Conservation (phyloP, 495 filamentous ascomycete genomes). For the Aspergillus leporis region DNA sequence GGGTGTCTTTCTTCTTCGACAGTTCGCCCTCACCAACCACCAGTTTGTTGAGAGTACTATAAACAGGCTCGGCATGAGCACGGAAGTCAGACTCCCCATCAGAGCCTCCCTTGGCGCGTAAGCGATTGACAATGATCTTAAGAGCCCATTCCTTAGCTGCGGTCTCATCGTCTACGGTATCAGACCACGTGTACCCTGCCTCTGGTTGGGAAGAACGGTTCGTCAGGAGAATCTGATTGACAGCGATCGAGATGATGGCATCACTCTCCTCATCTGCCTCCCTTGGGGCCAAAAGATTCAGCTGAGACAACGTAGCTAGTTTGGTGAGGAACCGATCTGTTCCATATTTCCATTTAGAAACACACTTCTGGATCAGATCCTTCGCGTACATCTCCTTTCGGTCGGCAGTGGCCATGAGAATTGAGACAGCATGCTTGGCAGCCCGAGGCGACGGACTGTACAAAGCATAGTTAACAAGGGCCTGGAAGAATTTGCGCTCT, state of each 20-base stretch:
- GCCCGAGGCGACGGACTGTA: slow-evolving; percentile 79
- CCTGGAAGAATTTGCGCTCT: slow-evolving; percentile 80
- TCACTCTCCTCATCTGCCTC: slow-evolving; percentile 73
- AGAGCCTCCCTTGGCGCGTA: slow-evolving; percentile 63
- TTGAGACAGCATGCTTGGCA: slow-evolving; percentile 90
- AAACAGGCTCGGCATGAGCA: slow-evolving; percentile 66
- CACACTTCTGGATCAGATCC: slow-evolving; percentile 73
- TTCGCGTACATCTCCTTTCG: slow-evolving; percentile 84
- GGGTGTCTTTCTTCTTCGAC: slow-evolving; percentile 71
- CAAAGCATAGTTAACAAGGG: slow-evolving; percentile 76
- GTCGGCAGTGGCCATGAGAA: slow-evolving; percentile 78
- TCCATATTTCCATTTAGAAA: slow-evolving; percentile 76
- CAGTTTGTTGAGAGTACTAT: slow-evolving; percentile 73
- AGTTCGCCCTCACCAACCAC: slow-evolving; percentile 76
- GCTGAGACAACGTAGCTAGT: slow-evolving; percentile 78
- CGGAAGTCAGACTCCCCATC: slow-evolving; percentile 58
- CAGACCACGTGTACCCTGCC: slow-evolving; percentile 62
- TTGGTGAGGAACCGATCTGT: slow-evolving; percentile 77
- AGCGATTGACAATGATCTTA: slow-evolving; percentile 81
- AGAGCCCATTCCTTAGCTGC: slow-evolving; percentile 87
- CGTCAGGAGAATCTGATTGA: slow-evolving; percentile 72
- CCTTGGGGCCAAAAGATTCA: slow-evolving; percentile 74
- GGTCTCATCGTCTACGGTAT: slow-evolving; percentile 75
- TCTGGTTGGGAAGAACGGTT: slow-evolving; percentile 56
- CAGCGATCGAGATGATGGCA: slow-evolving; percentile 73